Evolutionary conservation across 1,284 basidiomycete species (phyloP), one percentile per base, ranked within the genome.

Genomic region (Austroboletus novae-zelandiae): DNA sequence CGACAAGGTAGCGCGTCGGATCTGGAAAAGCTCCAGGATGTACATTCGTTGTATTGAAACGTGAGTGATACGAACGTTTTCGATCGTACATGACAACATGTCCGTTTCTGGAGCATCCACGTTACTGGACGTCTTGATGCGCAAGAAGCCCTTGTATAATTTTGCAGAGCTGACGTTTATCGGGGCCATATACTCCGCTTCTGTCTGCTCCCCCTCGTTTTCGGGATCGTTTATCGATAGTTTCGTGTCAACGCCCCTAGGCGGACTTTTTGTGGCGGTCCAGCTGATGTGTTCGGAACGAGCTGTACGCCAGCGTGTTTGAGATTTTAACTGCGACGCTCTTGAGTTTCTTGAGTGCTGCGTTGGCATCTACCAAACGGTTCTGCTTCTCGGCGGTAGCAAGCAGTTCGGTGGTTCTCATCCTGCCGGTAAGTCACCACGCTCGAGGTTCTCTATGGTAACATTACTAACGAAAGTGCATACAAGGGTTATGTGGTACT

Each of bases 341-440:
- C 40, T 78, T 94, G 65, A 91, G 89, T 63, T 96, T 96, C 69
- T 61, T 94, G 42, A 78, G 91, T 6, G 90, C 89, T 20, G 88
- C 83, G 2, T 71, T 94, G 41, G 85, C 88, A 2, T 78, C 83
- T n/a, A 82, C 84, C 0, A 69, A 75, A 23, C 73, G 78, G 47
- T 88, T 95, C 55, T 96, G 94, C 71, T 96, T 92, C 64, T 86
- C 91, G 3, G 87, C 93, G 2, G 76, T 96, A 50, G 89, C 91
- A 0, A 91, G 90, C 4, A 81, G 83, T 15, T 88, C 91, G 4
- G 86, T 95, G 52, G 92, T 95, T 5, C 77, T 94, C 46, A 96
- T 96, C 59, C 76, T 96, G 6, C 94, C 91, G 11, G 84, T 86
- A 65, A 61, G 81, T 72, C 13, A 9, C 14, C 23, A 2, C 29